These are phyloP conservation scores for Dendrocalamus latiflorus DNA, from an alignment of 202 grass and related monocot genomes.

Conservation along the genomic window DNA sequence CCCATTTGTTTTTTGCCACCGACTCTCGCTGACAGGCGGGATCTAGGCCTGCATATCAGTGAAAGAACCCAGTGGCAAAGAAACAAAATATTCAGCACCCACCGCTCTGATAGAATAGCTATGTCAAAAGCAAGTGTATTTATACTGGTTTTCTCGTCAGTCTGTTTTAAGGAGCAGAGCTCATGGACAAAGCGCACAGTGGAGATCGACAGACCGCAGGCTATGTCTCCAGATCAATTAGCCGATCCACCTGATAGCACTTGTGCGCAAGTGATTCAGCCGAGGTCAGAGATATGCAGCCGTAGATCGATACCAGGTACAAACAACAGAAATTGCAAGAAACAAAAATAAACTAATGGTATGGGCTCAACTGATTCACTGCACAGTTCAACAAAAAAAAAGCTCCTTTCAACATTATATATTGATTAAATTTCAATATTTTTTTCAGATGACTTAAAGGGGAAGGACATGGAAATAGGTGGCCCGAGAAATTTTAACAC, in stretches of 20 bases:
- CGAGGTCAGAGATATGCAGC: conserved; percentile 50
- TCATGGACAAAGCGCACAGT: conserved; percentile 73
- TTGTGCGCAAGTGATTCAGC: conserved; percentile 67
- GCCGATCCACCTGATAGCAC: conserved; percentile 67
- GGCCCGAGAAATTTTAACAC: conserved; percentile 32
- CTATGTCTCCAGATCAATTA: conserved; percentile 64
- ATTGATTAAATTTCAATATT: conserved; percentile 9
- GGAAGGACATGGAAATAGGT: conserved; percentile 66
- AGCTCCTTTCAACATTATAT: not conserved
- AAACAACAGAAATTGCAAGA: conserved; percentile 31
- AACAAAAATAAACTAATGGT: conserved; percentile 52
- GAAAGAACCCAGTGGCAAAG: not conserved
- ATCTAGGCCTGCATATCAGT: not conserved
- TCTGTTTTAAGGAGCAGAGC: conserved; percentile 47
- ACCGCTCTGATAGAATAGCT: not conserved
- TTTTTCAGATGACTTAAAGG: conserved; percentile 59
- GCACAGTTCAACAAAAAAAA: conserved; percentile 1
- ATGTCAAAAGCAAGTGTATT: not conserved
- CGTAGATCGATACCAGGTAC: conserved; percentile 42
- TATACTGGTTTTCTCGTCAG: conserved; percentile 13
- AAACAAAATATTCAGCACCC: not conserved
- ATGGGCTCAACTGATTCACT: conserved; percentile 16
- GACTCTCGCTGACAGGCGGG: not conserved
- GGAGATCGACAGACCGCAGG: conserved; percentile 58
- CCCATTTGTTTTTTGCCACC: not conserved